Conservation (phyloP, 2,329 filamentous ascomycete species). For the Diatrype stigma region DNA sequence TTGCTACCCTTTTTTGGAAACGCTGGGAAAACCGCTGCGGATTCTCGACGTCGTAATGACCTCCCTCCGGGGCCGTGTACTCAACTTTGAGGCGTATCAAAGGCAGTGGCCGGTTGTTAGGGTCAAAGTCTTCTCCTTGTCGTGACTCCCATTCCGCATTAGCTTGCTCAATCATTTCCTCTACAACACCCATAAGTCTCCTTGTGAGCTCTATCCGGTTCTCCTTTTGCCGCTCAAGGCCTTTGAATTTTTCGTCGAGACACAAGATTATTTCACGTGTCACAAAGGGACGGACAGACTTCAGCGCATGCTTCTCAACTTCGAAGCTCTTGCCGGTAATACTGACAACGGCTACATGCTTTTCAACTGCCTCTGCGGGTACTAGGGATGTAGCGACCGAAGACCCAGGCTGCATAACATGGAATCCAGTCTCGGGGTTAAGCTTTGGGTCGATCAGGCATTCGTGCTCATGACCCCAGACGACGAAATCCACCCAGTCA, state of each 20-base stretch:
- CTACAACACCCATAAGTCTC: conserved; percentile 71
- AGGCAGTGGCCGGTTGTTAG: conserved; percentile 66
- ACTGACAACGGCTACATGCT: conserved; percentile 83
- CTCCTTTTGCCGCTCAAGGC: conserved; percentile 74
- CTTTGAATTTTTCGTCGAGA: conserved; percentile 71
- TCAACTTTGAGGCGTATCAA: conserved; percentile 89
- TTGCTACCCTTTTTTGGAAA: conserved; percentile 86
- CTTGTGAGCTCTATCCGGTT: conserved; percentile 78
- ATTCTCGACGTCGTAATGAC: conserved; percentile 87
- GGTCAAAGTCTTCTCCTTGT: conserved; percentile 61
- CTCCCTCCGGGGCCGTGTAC: conserved; percentile 78
- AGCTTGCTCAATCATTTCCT: conserved; percentile 83
- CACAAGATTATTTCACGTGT: conserved; percentile 80
- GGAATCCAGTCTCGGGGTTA: conserved; percentile 85
- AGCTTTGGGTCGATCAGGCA: conserved; percentile 80
- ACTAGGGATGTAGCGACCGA: conserved; percentile 92
- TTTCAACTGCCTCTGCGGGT: conserved; percentile 82
- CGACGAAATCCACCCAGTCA: conserved; percentile 82
- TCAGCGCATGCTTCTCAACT: conserved; percentile 76
- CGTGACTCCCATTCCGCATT: conserved; percentile 73
- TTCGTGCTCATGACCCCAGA: conserved; percentile 98
- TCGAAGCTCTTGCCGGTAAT: conserved; percentile 80
- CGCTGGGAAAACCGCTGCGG: conserved; percentile 93
- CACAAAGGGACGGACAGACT: conserved; percentile 85
- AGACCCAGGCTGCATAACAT: conserved; percentile 96